Evolutionary conservation across 768 basidiomycete genomes (phyloP), one percentile per base, ranked within the genome.

Genomic region (Mycena metata): DNA sequence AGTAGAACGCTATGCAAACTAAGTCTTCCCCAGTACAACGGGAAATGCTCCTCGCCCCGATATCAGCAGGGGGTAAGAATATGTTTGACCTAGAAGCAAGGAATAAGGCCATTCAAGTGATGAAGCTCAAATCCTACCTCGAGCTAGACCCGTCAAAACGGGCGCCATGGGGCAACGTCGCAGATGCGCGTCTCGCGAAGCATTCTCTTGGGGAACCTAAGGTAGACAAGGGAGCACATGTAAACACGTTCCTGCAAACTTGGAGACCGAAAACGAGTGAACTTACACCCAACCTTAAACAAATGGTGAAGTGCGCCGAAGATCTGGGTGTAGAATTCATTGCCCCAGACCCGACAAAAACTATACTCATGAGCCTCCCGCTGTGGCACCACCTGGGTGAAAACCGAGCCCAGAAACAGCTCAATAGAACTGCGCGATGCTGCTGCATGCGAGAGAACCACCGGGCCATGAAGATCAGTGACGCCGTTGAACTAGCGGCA

Each of bases 121-220:
- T 30, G 26, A 50, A 50, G 23, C 49, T 50, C 26, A 50, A 23
- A 47, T 23, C n/a, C 8, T 23, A 23, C 46, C 46, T 79, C 0
- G 41, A 66, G 0, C 43, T 74, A 9, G 67, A 60, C 3, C 35
- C 56, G 4, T 15, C 55, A 2, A 26, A 70, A 0, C 45, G 77
- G 4, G 77, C 80, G 15, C 12, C 62, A 13, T 81, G 81, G 80
- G 70, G 76, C 2, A 17, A 23, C 3, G 42, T 80, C 0, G 76
- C 78, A 21, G 79, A 83, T 64, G 69, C 52, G 4, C 24, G 77
- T 0, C 64, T 80, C 10, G 68, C 66, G 0, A 30, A 49, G 8
- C 8, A 21, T 13, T 23, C 24, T 4, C n/a, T 21, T 6, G 24
- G 24, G 12, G n/a, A n/a, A n/a, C 46, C 46, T 9, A 23, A 21